phyloP scores from a whole-genome alignment of 371 early-diverging fungal genomes.

The Mucor plumbeus region DNA sequence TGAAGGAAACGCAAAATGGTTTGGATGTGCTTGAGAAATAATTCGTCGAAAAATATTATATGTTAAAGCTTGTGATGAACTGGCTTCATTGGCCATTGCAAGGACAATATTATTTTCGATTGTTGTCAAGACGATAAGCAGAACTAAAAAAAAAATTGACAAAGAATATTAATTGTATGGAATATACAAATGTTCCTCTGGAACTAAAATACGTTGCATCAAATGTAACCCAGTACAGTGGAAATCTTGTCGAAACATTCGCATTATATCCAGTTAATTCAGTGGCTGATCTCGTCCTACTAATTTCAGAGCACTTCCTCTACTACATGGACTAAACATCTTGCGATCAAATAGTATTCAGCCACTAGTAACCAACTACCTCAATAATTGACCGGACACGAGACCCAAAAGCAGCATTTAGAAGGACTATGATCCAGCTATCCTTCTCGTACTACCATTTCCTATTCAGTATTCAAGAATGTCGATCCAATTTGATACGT shows the following conservation, averaged over 20 bases:
- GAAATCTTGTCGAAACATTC: conserved; percentile 8
- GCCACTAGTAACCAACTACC: conserved; percentile 7
- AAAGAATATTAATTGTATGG: background rate
- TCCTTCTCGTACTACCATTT: conserved; percentile 1
- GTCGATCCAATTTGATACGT: background rate
- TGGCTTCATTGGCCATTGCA: background rate
- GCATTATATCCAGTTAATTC: conserved; percentile 81
- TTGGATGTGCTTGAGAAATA: background rate
- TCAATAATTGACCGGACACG: conserved; percentile 1
- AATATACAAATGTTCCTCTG: conserved; percentile 7
- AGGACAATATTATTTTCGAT: background rate
- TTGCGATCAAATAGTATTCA: background rate
- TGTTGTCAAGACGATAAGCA: conserved; percentile 22
- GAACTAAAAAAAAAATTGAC: background rate
- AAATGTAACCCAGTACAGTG: background rate
- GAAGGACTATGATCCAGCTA: background rate
- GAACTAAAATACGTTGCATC: conserved; percentile 9
- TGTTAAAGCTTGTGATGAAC: background rate
- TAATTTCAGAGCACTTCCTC: conserved; percentile 62
- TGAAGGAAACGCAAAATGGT: too few relatives aligned
- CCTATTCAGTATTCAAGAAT: background rate
- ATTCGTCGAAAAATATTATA: background rate
- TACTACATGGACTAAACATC: conserved; percentile 1
- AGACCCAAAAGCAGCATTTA: conserved; percentile 11
- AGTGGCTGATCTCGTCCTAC: conserved; percentile 52